Conservation (phyloP, 2,329 filamentous ascomycete species). For the Exophiala xenobiotica region DNA sequence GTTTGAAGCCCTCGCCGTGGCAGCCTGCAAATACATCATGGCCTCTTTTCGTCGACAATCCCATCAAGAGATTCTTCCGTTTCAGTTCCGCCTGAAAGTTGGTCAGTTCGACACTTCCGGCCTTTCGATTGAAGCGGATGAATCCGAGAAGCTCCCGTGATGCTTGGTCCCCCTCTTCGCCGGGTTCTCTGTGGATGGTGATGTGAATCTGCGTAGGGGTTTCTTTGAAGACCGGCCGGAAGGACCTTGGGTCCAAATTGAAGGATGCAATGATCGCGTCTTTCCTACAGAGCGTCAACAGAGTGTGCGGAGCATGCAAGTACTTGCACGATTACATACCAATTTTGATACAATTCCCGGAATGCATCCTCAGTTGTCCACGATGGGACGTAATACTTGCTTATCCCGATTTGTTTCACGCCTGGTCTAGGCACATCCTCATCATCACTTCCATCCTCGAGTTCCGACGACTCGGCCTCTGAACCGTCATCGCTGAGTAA, state of each 20-base stretch:
- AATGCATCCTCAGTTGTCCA: constrained; percentile 20
- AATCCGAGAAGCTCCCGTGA: constrained; percentile 24
- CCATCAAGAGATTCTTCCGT: constrained; percentile 4
- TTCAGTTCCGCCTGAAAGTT: constrained; percentile 30
- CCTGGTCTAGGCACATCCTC: not conserved
- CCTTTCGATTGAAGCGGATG: constrained; percentile 26
- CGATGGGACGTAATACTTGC: constrained; percentile 6
- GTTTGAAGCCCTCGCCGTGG: constrained; percentile 34
- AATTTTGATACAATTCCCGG: constrained; percentile 25
- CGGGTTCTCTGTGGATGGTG: not conserved
- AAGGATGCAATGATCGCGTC: constrained; percentile 19
- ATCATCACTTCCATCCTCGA: not conserved
- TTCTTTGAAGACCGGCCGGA: constrained; percentile 15
- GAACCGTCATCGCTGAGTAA: not conserved
- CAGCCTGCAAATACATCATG: constrained; percentile 24
- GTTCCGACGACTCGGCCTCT: too few relatives aligned
- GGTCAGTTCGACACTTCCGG: constrained; percentile 25
- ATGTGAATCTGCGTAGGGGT: constrained; percentile 7
- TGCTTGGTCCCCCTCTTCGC: not conserved
- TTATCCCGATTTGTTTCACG: not conserved
- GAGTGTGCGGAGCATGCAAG: not conserved
- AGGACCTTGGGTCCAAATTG: constrained; percentile 11
- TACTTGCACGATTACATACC: constrained; percentile 9
- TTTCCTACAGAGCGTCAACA: constrained; percentile 14
- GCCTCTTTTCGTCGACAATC: constrained; percentile 20